phyloP scores from a whole-genome alignment of 257 asterid species.

The Cruciata laevipes region DNA sequence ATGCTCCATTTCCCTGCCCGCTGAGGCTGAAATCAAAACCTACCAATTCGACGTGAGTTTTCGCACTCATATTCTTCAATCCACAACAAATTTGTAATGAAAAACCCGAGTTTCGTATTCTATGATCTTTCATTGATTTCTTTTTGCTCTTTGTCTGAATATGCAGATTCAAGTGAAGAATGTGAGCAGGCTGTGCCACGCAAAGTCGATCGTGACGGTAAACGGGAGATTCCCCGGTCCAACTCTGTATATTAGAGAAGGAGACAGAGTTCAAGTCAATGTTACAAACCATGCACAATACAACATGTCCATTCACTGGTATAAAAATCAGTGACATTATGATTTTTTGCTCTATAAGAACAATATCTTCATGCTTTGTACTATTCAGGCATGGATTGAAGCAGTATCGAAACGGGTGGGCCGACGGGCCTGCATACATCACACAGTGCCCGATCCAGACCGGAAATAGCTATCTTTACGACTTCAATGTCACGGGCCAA shows the following conservation, averaged over 20 bases:
- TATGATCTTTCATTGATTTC: not conserved
- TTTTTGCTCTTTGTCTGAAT: not conserved
- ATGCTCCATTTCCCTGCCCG: conserved; percentile 20
- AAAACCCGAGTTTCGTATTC: not conserved
- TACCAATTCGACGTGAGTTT: conserved; percentile 44
- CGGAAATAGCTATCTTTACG: conserved; percentile 33
- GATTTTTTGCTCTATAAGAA: not conserved
- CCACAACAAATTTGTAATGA: too few species aligned
- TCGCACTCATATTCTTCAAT: not conserved
- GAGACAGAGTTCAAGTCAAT: conserved; percentile 38
- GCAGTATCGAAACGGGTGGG: conserved; percentile 66
- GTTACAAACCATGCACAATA: conserved; percentile 55
- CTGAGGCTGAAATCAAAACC: conserved; percentile 37
- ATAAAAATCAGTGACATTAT: not conserved
- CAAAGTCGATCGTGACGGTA: conserved; percentile 56
- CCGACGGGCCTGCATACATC: conserved; percentile 59
- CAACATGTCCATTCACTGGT: conserved; percentile 58
- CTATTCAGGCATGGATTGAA: conserved; percentile 51
- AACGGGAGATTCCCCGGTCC: conserved; percentile 44
- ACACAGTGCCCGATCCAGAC: conserved; percentile 63
- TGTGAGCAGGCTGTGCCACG: conserved; percentile 62
- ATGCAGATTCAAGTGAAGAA: conserved; percentile 34
- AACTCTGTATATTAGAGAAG: not conserved
- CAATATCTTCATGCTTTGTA: not conserved
- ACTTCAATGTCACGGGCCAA: conserved; percentile 58